phyloP scores from a whole-genome alignment of 768 basidiomycete species.

The Amylocystis lapponica region DNA sequence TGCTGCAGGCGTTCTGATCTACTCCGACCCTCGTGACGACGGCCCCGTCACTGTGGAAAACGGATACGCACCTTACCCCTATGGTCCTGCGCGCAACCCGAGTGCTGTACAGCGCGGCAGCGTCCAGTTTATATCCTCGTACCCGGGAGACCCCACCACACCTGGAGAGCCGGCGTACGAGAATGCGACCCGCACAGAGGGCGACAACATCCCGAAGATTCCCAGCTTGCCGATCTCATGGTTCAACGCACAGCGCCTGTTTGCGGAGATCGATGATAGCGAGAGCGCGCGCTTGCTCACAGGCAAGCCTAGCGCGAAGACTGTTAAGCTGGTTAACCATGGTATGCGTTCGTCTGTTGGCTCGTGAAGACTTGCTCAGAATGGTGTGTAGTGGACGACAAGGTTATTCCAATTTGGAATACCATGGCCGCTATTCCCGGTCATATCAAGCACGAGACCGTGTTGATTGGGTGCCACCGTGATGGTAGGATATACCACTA shows the following conservation, averaged over 20 bases:
- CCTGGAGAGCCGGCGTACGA: constrained; percentile 85
- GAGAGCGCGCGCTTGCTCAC: constrained; percentile 39
- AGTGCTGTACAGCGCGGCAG: constrained; percentile 85
- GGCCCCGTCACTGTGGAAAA: constrained; percentile 72
- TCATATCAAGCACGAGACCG: constrained; percentile 76
- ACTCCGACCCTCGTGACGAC: constrained; percentile 83
- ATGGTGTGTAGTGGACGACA: constrained; percentile 51
- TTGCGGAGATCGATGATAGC: constrained; percentile 41
- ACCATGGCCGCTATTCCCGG: constrained; percentile 80
- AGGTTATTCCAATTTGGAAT: constrained; percentile 90
- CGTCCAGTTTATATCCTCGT: constrained; percentile 58
- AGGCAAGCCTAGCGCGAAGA: constrained; percentile 43
- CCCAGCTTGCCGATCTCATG: constrained; percentile 88
- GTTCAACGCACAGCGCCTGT: constrained; percentile 64
- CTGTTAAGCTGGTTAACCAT: constrained; percentile 53
- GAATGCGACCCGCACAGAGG: constrained; percentile 62
- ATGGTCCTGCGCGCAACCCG: constrained; percentile 85
- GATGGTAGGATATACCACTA: constrained; percentile 48
- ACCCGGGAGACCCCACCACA: constrained; percentile 75
- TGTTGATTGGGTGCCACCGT: constrained; percentile 86
- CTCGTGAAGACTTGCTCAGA: background rate
- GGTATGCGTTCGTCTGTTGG: constrained; percentile 46
- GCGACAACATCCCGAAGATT: constrained; percentile 61
- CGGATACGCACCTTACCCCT: constrained; percentile 73
- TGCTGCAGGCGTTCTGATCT: constrained; percentile 73